Evolutionary conservation across 169 alveolate species (phyloP).

Genomic region (Plasmodium falciparum): DNA sequence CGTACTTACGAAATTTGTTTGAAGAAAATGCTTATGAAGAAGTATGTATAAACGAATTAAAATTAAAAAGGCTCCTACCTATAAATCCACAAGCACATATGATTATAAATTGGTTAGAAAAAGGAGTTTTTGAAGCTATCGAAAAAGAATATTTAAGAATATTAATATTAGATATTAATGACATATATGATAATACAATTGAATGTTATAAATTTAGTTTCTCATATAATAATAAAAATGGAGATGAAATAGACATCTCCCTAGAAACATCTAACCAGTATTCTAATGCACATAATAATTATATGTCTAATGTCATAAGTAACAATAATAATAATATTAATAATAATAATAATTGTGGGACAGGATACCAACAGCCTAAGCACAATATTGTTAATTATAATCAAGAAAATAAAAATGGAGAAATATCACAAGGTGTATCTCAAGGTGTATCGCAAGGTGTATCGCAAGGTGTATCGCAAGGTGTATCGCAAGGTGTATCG

Average conservation of each 20-base stretch:
- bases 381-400: too few species aligned
- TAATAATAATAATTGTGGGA: too few species aligned
- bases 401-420: too few species aligned
- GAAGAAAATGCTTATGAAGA: conserved; percentile 84
- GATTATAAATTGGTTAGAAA: conserved; percentile 88
- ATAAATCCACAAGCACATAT: conserved; percentile 79
- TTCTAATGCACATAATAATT: too few species aligned
- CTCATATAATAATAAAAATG: conserved; percentile 64
- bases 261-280: conserved; percentile 33
- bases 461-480: too few species aligned
- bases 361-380: too few species aligned
- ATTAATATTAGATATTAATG: conserved; percentile 84
- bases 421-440: too few species aligned
- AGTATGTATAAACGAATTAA: conserved; percentile 80
- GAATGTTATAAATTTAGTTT: conserved; percentile 83
- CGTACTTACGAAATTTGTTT: conserved; percentile 81
- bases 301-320: not conserved
- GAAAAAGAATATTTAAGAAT: conserved; percentile 83
- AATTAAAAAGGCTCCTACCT: conserved; percentile 79
- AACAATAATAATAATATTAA: too few species aligned
- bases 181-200: conserved; percentile 85
- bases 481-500: too few species aligned
- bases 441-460: too few species aligned
- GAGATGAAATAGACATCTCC: conserved; percentile 63
- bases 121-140: conserved; percentile 90